Evolutionary conservation across 192 early-diverging fungal genomes (phyloP).

Genomic region (Mortierella alpina): DNA sequence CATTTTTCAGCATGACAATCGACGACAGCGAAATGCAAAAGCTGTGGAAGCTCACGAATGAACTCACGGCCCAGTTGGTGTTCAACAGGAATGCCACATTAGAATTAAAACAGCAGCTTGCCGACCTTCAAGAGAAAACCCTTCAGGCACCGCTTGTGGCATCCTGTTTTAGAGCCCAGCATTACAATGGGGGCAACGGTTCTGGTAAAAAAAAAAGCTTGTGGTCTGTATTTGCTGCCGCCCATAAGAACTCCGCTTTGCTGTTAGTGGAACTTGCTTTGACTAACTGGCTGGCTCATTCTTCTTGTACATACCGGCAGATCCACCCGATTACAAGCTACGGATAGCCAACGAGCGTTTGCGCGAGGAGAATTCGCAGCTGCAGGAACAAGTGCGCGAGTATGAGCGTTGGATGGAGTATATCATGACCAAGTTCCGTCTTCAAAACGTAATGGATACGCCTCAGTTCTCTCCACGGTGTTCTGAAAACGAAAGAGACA

Average conservation of each 20-base stretch:
- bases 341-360: conserved; percentile 42
- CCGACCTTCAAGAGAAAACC: conserved; percentile 41
- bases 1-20: conserved; percentile 21
- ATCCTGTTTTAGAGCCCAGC: background rate
- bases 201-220: too few relatives aligned
- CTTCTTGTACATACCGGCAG: background rate
- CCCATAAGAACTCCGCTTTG: background rate
- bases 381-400: conserved; percentile 42
- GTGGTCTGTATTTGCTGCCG: background rate
- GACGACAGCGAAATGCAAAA: conserved; percentile 59
- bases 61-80: conserved; percentile 55
- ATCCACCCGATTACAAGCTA: conserved; percentile 18
- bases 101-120: conserved; percentile 47
- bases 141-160: background rate
- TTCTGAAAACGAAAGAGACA: too few relatives aligned
- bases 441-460: conserved; percentile 32
- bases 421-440: conserved; percentile 51
- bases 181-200: background rate
- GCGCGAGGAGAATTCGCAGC: conserved; percentile 33
- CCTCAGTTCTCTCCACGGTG: too few relatives aligned
- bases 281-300: too few relatives aligned
- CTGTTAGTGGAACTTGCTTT: too few relatives aligned
- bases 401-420: conserved; percentile 48
- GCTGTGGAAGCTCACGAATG: conserved; percentile 60
- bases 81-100: conserved; percentile 51